phyloP scores from a whole-genome alignment of 805 yeast genomes.

The Yarrowia divulgata region DNA sequence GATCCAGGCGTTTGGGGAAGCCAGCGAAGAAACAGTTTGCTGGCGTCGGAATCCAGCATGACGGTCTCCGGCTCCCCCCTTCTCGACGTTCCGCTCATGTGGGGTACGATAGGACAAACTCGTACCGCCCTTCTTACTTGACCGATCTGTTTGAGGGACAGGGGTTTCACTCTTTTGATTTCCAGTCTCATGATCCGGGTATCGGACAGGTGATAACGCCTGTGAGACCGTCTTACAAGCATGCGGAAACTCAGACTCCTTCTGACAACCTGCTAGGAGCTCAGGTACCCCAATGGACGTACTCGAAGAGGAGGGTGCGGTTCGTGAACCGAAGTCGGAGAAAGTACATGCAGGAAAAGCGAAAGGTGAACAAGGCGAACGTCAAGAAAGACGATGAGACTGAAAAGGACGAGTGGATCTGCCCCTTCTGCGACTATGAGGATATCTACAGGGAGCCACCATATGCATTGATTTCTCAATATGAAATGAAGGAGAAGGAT shows the following conservation, averaged over 20 bases:
- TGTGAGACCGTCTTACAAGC: neutral
- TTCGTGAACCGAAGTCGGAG: constrained; percentile 20
- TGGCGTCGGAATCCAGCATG: constrained; percentile 9
- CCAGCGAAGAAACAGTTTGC: neutral
- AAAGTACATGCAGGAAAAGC: constrained; percentile 20
- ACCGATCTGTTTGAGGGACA: constrained; percentile 5
- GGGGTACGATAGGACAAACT: neutral
- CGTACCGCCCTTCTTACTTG: neutral
- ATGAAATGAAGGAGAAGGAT: neutral
- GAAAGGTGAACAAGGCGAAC: neutral
- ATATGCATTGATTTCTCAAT: neutral
- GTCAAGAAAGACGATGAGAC: neutral
- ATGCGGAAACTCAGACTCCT: constrained; percentile 18
- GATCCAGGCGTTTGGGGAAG: neutral
- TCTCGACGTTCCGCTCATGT: neutral
- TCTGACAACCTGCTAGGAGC: neutral
- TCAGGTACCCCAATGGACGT: constrained; percentile 1
- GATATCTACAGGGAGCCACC: constrained; percentile 15
- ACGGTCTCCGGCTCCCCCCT: neutral
- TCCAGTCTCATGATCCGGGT: neutral
- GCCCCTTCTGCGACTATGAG: constrained; percentile 23
- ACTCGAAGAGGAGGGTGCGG: constrained; percentile 2
- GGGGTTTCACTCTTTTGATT: constrained; percentile 4
- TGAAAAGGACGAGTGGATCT: constrained; percentile 3
- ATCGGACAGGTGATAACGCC: neutral